Conservation (phyloP, 495 filamentous ascomycete genomes). For the Margaritispora aquatica region DNA sequence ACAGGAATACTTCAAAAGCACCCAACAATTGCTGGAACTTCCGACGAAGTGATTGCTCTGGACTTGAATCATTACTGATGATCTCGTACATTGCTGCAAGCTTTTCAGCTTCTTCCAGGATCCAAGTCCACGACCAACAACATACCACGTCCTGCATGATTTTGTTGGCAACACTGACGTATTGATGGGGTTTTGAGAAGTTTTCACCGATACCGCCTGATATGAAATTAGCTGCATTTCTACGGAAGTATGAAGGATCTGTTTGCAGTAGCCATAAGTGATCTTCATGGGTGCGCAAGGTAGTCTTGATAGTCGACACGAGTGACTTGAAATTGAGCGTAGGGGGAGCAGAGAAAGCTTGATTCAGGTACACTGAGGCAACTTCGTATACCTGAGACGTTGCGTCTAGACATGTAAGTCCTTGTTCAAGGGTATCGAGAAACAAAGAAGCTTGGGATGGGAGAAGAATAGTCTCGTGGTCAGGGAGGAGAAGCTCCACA, state of each 20-base stretch:
- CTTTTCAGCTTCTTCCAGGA: too few relatives aligned
- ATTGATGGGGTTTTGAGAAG: too few relatives aligned
- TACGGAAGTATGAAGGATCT: not conserved
- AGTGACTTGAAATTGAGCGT: not conserved
- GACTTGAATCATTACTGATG: too few relatives aligned
- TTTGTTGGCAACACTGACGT: too few relatives aligned
- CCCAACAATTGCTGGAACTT: too few relatives aligned
- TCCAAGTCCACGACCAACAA: too few relatives aligned
- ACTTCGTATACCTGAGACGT: too few relatives aligned
- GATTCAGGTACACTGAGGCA: constrained; percentile 3
- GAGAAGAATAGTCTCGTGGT: not conserved
- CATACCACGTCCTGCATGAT: too few relatives aligned
- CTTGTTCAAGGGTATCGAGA: not conserved
- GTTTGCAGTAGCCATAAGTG: constrained; percentile 1
- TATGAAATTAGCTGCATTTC: not conserved
- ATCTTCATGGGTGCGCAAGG: not conserved
- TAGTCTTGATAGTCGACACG: not conserved
- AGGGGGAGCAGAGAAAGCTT: constrained; percentile 1
- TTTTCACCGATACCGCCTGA: not conserved
- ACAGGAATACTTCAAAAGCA: too few relatives aligned
- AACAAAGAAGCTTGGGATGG: not conserved
- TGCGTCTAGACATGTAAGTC: too few relatives aligned
- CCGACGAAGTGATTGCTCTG: too few relatives aligned
- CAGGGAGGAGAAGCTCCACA: not conserved
- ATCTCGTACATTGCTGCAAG: too few relatives aligned